Evolutionary conservation across 2,329 filamentous ascomycete genomes (phyloP).

Genomic region (Paecilomyces variotii): DNA sequence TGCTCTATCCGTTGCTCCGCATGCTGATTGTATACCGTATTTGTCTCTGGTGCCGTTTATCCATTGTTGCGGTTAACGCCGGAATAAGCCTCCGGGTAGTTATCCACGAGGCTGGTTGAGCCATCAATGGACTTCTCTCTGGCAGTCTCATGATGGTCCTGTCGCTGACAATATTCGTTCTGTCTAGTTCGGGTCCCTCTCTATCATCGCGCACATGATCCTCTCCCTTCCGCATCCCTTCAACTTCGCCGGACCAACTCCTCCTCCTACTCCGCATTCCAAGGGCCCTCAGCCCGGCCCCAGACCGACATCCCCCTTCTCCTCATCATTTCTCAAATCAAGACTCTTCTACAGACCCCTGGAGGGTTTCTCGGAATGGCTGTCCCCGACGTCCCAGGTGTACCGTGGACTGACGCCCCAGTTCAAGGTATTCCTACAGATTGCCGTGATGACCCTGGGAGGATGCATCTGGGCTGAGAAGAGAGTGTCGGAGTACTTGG

Average conservation of each 20-base stretch:
- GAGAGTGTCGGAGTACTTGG: constrained; percentile 38
- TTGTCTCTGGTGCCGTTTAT: neutral
- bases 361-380: constrained; percentile 42
- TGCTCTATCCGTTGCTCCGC: constrained; percentile 9
- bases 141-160: neutral
- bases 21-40: neutral
- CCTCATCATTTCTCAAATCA: constrained; percentile 21
- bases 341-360: constrained; percentile 32
- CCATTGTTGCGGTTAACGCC: neutral
- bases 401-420: constrained; percentile 42
- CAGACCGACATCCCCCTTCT: constrained; percentile 17
- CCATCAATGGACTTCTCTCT: neutral
- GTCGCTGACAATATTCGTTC: neutral
- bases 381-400: constrained; percentile 34
- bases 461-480: constrained; percentile 43
- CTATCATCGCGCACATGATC: constrained; percentile 39
- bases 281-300: constrained; percentile 9
- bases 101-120: neutral
- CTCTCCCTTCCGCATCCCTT: constrained; percentile 36
- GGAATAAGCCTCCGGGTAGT: neutral
- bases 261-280: constrained; percentile 16
- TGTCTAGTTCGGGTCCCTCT: constrained; percentile 36
- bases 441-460: constrained; percentile 40
- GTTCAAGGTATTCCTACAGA: constrained; percentile 43
- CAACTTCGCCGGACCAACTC: constrained; percentile 25